Evolutionary conservation across 78 protist species (phyloP).

Genomic region (Guillardia theta): DNA sequence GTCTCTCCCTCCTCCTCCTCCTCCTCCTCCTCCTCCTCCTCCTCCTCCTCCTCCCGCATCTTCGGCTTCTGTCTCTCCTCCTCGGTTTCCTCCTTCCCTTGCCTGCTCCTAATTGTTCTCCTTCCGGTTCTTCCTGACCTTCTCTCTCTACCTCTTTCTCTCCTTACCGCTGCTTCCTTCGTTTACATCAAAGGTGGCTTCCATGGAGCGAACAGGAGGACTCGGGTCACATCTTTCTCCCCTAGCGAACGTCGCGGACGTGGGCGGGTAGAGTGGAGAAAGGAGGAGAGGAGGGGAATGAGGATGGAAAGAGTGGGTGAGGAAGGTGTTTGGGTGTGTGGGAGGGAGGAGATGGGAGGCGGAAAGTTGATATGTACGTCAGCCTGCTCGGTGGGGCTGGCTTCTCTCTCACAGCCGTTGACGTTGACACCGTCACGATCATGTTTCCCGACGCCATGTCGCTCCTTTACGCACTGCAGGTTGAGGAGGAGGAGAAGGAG

Average conservation of each 20-base stretch:
- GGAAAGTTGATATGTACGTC: no score
- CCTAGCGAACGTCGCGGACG: no score
- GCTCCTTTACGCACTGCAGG: not conserved
- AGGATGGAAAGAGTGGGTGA: no score
- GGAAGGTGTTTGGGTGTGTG: no score
- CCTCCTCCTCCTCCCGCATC: not conserved
- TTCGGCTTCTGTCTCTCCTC: not conserved
- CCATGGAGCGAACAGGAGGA: no score
- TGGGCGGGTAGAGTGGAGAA: no score
- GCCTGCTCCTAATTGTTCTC: not conserved
- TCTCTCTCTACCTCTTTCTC: not conserved
- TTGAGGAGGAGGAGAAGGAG: not conserved
- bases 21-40: not conserved
- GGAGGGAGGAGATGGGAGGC: no score
- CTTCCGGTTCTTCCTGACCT: not conserved
- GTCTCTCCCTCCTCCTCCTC: not conserved
- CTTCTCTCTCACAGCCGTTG: not conserved
- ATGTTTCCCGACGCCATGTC: not conserved
- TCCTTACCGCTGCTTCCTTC: no score
- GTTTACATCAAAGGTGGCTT: no score
- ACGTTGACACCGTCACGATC: not conserved
- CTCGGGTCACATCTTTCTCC: no score
- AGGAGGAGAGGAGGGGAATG: no score
- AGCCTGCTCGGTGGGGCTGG: not conserved
- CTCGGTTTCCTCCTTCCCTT: not conserved